These are phyloP conservation scores for Leersia perrieri DNA, from an alignment of 176 grass and related monocot genomes.

Conservation along the genomic window DNA sequence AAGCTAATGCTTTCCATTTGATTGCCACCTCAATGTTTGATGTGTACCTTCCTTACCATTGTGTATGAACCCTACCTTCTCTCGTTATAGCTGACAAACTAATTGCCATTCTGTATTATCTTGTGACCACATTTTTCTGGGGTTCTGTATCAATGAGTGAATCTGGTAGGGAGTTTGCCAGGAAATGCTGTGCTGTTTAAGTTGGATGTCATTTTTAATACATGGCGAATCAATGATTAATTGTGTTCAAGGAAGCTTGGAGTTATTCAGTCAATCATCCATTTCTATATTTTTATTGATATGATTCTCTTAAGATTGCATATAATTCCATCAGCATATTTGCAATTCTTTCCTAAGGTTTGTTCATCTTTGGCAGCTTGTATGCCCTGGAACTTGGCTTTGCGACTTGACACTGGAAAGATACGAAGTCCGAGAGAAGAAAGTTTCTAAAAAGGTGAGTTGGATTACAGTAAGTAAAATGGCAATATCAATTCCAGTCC, in stretches of 20 bases:
- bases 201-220: neutral
- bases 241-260: neutral
- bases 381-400: constrained; percentile 87
- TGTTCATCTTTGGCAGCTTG: constrained; percentile 54
- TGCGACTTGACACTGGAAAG: constrained; percentile 84
- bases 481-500: neutral
- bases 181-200: neutral
- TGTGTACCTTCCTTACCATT: constrained; percentile 1
- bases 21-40: neutral
- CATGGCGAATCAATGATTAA: neutral
- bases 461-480: neutral
- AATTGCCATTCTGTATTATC: constrained; percentile 2
- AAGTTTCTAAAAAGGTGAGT: constrained; percentile 77
- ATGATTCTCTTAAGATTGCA: neutral
- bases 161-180: neutral
- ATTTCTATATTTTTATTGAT: neutral
- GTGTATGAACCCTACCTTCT: neutral
- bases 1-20: neutral
- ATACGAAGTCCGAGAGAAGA: constrained; percentile 97
- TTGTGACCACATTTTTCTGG: neutral
- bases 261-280: neutral
- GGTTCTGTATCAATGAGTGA: constrained; percentile 12
- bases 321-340: neutral
- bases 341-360: neutral
- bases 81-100: constrained; percentile 7